Conservation (phyloP, 352 stramenopile genomes). For the Pythium pyrilobum region DNA sequence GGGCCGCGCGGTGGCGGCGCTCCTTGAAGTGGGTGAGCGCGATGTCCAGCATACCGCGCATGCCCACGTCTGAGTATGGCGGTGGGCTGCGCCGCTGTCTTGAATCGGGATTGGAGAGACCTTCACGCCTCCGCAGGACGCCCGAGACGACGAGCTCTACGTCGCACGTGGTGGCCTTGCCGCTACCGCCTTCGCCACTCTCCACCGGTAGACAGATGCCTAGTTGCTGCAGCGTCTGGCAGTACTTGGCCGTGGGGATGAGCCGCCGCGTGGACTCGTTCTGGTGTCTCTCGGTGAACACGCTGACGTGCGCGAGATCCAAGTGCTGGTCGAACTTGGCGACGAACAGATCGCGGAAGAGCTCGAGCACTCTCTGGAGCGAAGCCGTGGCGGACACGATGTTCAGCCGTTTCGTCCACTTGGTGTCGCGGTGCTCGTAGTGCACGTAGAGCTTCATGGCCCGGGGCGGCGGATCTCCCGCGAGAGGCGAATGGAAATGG, state of each 20-base stretch:
- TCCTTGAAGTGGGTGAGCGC: slow-evolving; percentile 38
- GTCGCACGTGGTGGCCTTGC: slow-evolving; percentile 6
- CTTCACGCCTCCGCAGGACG: no score
- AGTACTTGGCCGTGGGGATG: slow-evolving; percentile 11
- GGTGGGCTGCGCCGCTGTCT: not conserved
- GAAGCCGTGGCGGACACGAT: slow-evolving; percentile 21
- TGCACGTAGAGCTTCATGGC: slow-evolving; percentile 62
- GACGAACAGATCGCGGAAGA: slow-evolving; percentile 33
- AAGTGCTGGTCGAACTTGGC: slow-evolving; percentile 38
- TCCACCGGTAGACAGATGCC: not conserved
- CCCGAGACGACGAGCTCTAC: slow-evolving; percentile 16
- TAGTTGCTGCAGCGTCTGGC: slow-evolving; percentile 15
- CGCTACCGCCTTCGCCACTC: not conserved
- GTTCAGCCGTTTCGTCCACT: slow-evolving; percentile 55
- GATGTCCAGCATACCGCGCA: slow-evolving; percentile 29
- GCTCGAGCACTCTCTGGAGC: slow-evolving; percentile 32
- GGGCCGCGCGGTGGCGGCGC: slow-evolving; percentile 38
- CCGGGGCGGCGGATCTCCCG: not conserved
- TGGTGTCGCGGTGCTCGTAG: slow-evolving; percentile 30
- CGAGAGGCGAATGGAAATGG: no score
- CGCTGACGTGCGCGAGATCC: slow-evolving; percentile 22
- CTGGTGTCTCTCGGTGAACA: slow-evolving; percentile 40
- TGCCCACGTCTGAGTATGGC: slow-evolving; percentile 10
- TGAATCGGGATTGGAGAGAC: not conserved
- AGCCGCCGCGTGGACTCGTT: slow-evolving; percentile 19